Conservation (phyloP, 441 rosid genomes). For the Metrosideros polymorpha region DNA sequence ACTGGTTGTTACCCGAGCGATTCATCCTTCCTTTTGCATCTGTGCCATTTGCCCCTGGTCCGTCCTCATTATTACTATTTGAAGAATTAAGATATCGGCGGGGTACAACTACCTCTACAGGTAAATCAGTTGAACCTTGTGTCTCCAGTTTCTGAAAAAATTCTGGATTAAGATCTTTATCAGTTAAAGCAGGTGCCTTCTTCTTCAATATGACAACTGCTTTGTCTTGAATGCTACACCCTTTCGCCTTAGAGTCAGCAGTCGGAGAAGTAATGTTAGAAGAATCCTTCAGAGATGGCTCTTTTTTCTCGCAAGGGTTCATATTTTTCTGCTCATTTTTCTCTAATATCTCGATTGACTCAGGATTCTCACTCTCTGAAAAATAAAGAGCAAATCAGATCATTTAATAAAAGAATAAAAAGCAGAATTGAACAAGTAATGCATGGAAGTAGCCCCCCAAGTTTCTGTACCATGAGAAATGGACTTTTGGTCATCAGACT, state of each 20-base stretch:
- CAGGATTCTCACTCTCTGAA: constrained; percentile 25
- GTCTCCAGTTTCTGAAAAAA: constrained; percentile 90
- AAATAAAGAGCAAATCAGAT: constrained; percentile 5
- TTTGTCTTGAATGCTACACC: constrained; percentile 59
- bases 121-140: constrained; percentile 68
- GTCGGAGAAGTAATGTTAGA: constrained; percentile 34
- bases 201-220: constrained; percentile 84
- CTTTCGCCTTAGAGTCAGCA: constrained; percentile 43
- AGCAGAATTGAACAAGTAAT: not conserved
- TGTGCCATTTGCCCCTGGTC: constrained; percentile 33
- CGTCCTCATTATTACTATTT: constrained; percentile 49
- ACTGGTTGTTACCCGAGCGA: constrained; percentile 32
- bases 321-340: constrained; percentile 31
- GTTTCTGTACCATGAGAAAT: constrained; percentile 40
- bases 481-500: constrained; percentile 50
- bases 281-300: constrained; percentile 35
- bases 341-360: constrained; percentile 25
- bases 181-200: constrained; percentile 72
- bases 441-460: not conserved
- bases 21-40: constrained; percentile 43
- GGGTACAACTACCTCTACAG: constrained; percentile 94
- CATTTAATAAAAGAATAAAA: not conserved
- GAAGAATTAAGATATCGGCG: constrained; percentile 56
- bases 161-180: constrained; percentile 84
- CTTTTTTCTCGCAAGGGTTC: constrained; percentile 33